Base-by-base conservation (phyloP, 352 stramenopile genomes). In the Pythium dissimile region DNA sequence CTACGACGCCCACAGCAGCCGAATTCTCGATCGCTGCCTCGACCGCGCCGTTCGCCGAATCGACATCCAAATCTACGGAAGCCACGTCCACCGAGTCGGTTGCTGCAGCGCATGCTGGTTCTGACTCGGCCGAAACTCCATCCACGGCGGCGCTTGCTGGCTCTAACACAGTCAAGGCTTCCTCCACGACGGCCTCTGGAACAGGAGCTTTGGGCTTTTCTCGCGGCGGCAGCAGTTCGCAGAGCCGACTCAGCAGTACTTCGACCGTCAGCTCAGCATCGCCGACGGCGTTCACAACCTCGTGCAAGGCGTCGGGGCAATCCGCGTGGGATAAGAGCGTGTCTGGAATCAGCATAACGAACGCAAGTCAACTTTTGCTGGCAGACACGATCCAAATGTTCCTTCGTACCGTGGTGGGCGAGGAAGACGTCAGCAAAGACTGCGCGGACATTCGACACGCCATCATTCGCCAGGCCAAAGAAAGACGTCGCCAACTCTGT, bases 381-480 rank as follows among this genome's bases (percentile, higher is more conserved):
- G 9, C 42, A n/a, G 4, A 21, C 42, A 48, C 1, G 1, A 48
- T n/a, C n/a, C 6, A 20, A 12, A 13, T 5, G 11, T 13, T 28
- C 9, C 5, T 12, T 46, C 65, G 26, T 34, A 77, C 63, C 71
- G 66, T 74, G 75, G 62, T 91, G 64, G 44, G 66, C 51, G 39
- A 87, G 30, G 23, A 80, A 42, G 21, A 72, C 70, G 35, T 80
- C 69, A 1, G 65, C 77, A 54, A 87, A 84, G 37, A 91, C 63
- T 13, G 84, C 54, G 15, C 84, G 80, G 5, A 93, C 84, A 45
- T 93, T 93, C 12, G 75, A 88, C 26, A 93, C 84, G 2, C 63
- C 57, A 64, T 93, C 84, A 16, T 66, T 41, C 5, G 71, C 73
- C n/a, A 90, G 50, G 18, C 65, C 61, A 42, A 91, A 89, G 61